These are phyloP conservation scores for Yarrowia sp. DNA, from an alignment of 805 yeast genomes.

Conservation along the genomic window DNA sequence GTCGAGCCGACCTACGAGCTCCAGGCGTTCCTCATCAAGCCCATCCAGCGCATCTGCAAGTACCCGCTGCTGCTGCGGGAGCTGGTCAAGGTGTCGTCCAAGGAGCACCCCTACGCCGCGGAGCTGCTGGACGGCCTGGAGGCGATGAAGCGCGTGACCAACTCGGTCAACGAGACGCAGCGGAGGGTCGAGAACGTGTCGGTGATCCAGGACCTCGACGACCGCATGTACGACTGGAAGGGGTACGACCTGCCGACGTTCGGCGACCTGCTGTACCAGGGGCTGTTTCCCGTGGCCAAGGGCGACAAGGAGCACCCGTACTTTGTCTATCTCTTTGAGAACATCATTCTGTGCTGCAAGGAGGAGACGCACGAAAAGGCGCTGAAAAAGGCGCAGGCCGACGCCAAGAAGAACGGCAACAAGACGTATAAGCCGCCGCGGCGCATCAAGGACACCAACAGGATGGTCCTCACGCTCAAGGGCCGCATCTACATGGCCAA, in stretches of 20 bases:
- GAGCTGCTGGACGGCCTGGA: conserved; percentile 71
- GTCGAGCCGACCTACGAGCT: conserved; percentile 85
- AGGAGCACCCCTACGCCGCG: conserved; percentile 45
- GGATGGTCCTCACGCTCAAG: conserved; percentile 53
- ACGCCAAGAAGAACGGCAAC: conserved; percentile 41
- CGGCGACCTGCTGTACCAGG: conserved; percentile 81
- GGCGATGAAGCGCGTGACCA: conserved; percentile 79
- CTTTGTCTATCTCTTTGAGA: conserved; percentile 84
- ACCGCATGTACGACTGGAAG: conserved; percentile 85
- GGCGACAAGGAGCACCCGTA: conserved; percentile 77
- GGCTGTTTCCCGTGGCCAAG: conserved; percentile 49
- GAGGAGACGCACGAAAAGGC: too few relatives aligned
- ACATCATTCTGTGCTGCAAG: conserved; percentile 60
- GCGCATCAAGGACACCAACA: conserved; percentile 29
- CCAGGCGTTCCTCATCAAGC: conserved; percentile 85
- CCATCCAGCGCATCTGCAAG: conserved; percentile 93
- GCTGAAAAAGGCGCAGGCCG: too few relatives aligned
- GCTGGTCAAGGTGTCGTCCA: conserved; percentile 50
- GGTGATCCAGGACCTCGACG: conserved; percentile 62
- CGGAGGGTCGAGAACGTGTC: conserved; percentile 84
- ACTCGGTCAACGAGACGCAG: conserved; percentile 88
- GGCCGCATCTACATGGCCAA: conserved; percentile 81
- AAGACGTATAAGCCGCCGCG: conserved; percentile 50
- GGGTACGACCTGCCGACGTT: conserved; percentile 76
- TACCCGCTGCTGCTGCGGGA: conserved; percentile 79